Evolutionary conservation across 768 basidiomycete species (phyloP), one percentile per base, ranked within the genome.

Genomic region (Lactifluus pinguis): DNA sequence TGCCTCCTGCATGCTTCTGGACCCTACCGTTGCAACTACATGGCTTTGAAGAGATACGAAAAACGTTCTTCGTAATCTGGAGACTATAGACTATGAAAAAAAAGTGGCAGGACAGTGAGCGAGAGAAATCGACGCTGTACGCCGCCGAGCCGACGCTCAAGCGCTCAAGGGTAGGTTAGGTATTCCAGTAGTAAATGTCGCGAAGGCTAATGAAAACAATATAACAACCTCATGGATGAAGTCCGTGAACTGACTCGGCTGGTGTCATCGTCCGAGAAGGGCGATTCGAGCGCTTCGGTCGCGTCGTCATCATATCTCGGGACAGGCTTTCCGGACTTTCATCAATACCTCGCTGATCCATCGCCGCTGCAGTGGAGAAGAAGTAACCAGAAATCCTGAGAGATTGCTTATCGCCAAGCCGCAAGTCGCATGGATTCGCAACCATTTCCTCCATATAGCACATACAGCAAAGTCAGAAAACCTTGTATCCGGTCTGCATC

Each of bases 41-140:
- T 98, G 95, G 95, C 97, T 98, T 70, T 98, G 95, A 95, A 80
- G 79, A 64, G 97, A 99, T 67, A 86, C 92, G 0, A 79, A 95
- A 36, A 99, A 98, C 72, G 90, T 98, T 6, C 72, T 90, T 10
- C 79, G 94, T 39, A 90, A 81, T 65, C 72, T 99, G 9, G 77
- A 80, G 47, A 83, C 97, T 32, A 83, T 93, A 59, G n/a, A n/a
- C n/a, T n/a, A n/a, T n/a, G n/a, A n/a, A 86, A 84, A 73, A 84
- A 91, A 59, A 81, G 80, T 0, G 82, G 85, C 5, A 77, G 76
- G 50, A 77, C 73, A 50, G 77, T 87, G 1, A 92, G 88, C 66
- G 67, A 17, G 82, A 87, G 62, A 89, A 91, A 68, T 80, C 83
- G 0, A 71, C 75, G 97, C 73, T 98, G 9, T 91, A 89, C 64